Evolutionary conservation across 805 yeast genomes (phyloP).

Genomic region (Sungouiozyma intestinalis): DNA sequence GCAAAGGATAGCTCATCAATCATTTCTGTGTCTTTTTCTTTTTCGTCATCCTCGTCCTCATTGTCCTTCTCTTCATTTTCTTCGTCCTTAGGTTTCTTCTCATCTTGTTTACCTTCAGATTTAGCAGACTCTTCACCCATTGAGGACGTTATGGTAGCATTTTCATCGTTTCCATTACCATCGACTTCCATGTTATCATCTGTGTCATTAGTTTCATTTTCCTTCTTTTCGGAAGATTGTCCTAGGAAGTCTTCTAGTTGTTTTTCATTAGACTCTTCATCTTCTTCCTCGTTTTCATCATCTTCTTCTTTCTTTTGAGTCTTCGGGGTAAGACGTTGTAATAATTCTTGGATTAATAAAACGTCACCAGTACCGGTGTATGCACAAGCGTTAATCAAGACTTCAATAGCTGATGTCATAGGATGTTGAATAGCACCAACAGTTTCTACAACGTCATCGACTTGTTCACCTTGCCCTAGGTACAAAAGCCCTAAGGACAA

Average conservation of each 20-base stretch:
- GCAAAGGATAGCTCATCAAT: constrained; percentile 58
- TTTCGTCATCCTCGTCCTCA: constrained; percentile 14
- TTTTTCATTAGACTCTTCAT: constrained; percentile 26
- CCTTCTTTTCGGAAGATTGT: constrained; percentile 20
- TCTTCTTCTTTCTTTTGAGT: constrained; percentile 50
- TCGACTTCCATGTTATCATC: constrained; percentile 18
- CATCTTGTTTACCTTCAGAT: constrained; percentile 31
- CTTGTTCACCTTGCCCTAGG: constrained; percentile 90
- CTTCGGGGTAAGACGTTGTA: constrained; percentile 71
- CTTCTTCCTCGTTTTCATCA: constrained; percentile 47
- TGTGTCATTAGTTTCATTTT: constrained; percentile 9
- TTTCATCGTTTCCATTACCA: constrained; percentile 9
- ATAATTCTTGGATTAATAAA: constrained; percentile 79
- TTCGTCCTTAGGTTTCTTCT: constrained; percentile 28
- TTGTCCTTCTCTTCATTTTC: constrained; percentile 18
- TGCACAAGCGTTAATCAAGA: constrained; percentile 83
- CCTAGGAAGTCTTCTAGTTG: constrained; percentile 27
- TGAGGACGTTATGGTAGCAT: constrained; percentile 25
- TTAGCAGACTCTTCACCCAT: constrained; percentile 10
- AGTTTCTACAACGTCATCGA: constrained; percentile 88
- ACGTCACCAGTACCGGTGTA: constrained; percentile 98
- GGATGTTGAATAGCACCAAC: constrained; percentile 94
- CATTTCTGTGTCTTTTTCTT: constrained; percentile 23
- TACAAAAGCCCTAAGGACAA: constrained; percentile 84
- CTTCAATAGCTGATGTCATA: constrained; percentile 77